Evolutionary conservation across 208 protist species (phyloP).

Genomic region (Trypanosoma melophagium): DNA sequence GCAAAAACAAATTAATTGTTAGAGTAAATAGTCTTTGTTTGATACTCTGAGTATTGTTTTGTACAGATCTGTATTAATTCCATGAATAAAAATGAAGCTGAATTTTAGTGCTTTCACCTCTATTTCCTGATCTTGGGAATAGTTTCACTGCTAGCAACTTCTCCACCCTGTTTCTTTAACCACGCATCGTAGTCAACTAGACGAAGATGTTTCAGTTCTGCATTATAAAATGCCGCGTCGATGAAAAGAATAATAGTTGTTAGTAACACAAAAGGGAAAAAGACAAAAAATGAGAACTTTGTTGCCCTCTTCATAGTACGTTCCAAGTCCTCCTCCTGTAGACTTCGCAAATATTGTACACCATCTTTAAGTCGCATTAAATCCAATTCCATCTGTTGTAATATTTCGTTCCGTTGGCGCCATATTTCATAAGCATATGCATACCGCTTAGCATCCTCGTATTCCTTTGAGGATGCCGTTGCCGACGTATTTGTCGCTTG

Average conservation of each 20-base stretch:
- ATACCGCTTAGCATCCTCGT: conserved; percentile 9
- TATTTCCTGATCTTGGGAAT: background rate
- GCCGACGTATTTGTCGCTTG: too few species aligned
- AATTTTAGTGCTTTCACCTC: background rate
- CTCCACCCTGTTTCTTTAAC: conserved; percentile 15
- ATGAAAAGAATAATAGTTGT: conserved; percentile 29
- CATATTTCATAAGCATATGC: conserved; percentile 24
- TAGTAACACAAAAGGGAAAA: conserved; percentile 32
- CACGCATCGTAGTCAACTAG: conserved; percentile 39
- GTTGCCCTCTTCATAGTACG: conserved; percentile 21
- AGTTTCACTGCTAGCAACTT: background rate
- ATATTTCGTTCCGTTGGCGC: conserved; percentile 1
- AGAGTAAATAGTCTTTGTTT: background rate
- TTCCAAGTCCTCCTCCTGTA: conserved; percentile 21
- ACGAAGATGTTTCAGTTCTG: conserved; percentile 27
- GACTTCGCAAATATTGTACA: conserved; percentile 7
- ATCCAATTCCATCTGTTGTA: conserved; percentile 3
- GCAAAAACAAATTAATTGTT: background rate
- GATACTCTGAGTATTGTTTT: background rate
- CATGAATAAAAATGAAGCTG: too few species aligned
- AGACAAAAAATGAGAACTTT: conserved; percentile 29
- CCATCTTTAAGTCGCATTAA: conserved; percentile 1
- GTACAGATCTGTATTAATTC: background rate
- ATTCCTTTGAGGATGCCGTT: too few species aligned
- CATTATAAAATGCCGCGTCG: conserved; percentile 28